Evolutionary conservation across 257 asterid genomes (phyloP).

Genomic region (Sherardia arvensis): DNA sequence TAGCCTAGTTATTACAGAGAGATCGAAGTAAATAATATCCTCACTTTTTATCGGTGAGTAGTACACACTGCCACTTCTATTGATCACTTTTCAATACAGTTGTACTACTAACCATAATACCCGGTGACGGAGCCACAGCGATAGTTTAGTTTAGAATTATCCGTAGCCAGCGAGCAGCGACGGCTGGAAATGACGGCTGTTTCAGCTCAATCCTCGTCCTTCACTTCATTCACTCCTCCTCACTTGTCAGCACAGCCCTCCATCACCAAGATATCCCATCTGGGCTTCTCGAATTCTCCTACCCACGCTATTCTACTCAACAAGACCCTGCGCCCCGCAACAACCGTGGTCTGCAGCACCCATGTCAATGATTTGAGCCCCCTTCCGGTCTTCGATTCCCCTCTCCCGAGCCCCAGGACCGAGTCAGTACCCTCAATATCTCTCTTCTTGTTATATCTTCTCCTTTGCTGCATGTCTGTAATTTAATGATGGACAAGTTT

Average conservation of each 20-base stretch:
- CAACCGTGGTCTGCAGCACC: constrained; percentile 24
- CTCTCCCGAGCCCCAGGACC: constrained; percentile 24
- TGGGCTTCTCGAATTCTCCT: constrained; percentile 11
- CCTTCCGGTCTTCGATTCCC: constrained; percentile 27
- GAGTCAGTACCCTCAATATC: constrained; percentile 15
- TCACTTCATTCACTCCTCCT: constrained; percentile 6
- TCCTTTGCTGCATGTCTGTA: neutral
- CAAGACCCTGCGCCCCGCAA: constrained; percentile 12
- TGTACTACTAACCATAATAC: too few species aligned
- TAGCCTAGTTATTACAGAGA: too few species aligned
- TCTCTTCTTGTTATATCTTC: neutral
- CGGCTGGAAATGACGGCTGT: constrained; percentile 26
- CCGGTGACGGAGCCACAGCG: too few species aligned
- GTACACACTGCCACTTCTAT: too few species aligned
- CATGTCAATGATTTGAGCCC: constrained; percentile 8
- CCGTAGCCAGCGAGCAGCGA: too few species aligned
- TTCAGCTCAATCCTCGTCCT: constrained; percentile 8
- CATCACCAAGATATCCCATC: neutral
- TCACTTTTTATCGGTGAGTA: too few species aligned
- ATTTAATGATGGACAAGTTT: neutral
- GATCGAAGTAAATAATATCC: too few species aligned
- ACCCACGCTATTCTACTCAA: neutral
- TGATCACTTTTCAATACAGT: too few species aligned
- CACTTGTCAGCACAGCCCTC: constrained; percentile 1
- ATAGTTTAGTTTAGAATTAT: too few species aligned